Evolutionary conservation across 2,329 filamentous ascomycete genomes (phyloP).

Genomic region (Ilyonectria sp.): DNA sequence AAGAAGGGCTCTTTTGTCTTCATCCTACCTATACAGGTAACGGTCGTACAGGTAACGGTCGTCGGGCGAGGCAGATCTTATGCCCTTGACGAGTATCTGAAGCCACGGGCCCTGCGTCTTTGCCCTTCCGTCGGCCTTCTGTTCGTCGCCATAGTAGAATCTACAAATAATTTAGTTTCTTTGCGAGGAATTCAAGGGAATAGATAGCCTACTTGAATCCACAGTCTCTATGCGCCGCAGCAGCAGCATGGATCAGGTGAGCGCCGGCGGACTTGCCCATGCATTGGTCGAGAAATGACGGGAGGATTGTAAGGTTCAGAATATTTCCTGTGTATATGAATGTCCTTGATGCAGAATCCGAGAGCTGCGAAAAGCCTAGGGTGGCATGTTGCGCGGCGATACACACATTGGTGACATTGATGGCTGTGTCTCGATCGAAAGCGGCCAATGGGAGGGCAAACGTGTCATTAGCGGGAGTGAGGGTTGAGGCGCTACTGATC

Average conservation of each 20-base stretch:
- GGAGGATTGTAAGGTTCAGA: constrained; percentile 52
- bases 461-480: constrained; percentile 24
- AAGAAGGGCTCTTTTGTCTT: too few relatives aligned
- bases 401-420: constrained; percentile 34
- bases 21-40: too few relatives aligned
- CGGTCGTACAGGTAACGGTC: too few relatives aligned
- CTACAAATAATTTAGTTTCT: constrained; percentile 47
- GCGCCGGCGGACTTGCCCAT: constrained; percentile 57
- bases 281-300: constrained; percentile 54
- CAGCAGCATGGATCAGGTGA: constrained; percentile 50
- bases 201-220: constrained; percentile 53
- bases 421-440: constrained; percentile 25
- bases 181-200: background rate
- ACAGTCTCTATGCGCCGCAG: constrained; percentile 51
- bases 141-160: constrained; percentile 68
- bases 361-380: constrained; percentile 44
- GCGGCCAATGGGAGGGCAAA: constrained; percentile 31
- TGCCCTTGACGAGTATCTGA: constrained; percentile 61
- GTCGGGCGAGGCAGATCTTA: constrained; percentile 46
- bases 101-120: constrained; percentile 61
- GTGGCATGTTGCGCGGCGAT: constrained; percentile 36
- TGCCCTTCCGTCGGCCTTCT: constrained; percentile 58
- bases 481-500: constrained; percentile 2
- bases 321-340: constrained; percentile 64
- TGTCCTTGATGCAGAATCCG: constrained; percentile 50